Conservation (phyloP, 768 basidiomycete species). For the Pholiota microspora region DNA sequence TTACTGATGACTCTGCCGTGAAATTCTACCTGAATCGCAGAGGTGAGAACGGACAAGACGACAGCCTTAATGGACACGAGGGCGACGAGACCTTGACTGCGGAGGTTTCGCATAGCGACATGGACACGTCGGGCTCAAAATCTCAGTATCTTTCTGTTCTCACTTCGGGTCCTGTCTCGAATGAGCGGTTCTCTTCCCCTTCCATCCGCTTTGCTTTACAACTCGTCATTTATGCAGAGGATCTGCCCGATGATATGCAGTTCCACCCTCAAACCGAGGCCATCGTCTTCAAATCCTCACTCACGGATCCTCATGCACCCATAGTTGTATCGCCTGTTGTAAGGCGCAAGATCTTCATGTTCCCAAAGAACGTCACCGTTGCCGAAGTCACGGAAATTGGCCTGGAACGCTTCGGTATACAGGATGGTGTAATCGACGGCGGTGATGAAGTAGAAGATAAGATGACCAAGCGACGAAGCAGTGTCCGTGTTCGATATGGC, state of each 20-base stretch:
- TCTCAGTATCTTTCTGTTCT: slow-evolving; percentile 43
- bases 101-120: slow-evolving; percentile 31
- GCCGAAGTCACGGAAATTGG: slow-evolving; percentile 94
- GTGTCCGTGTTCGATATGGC: slow-evolving; percentile 79
- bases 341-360: slow-evolving; percentile 81
- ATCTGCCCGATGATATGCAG: slow-evolving; percentile 91
- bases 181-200: slow-evolving; percentile 80
- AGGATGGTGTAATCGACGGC: slow-evolving; percentile 97
- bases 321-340: slow-evolving; percentile 57
- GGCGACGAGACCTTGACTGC: slow-evolving; percentile 43
- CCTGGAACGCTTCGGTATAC: slow-evolving; percentile 90
- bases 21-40: slow-evolving; percentile 92
- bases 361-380: slow-evolving; percentile 94
- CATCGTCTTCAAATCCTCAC: slow-evolving; percentile 81
- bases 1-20: slow-evolving; percentile 94
- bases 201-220: slow-evolving; percentile 85
- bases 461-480: slow-evolving; percentile 74
- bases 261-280: slow-evolving; percentile 94
- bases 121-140: slow-evolving; percentile 22
- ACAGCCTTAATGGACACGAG: slow-evolving; percentile 36
- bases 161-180: slow-evolving; percentile 40
- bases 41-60: slow-evolving; percentile 36
- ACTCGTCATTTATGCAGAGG: slow-evolving; percentile 82
- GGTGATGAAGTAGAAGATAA: slow-evolving; percentile 98
- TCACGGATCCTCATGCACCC: slow-evolving; percentile 51